A percentile compares a stretch with the other conserved stretches of the same genome.
Conservation (phyloP, 208 protist species). For the Leishmania aethiopica region DNA sequence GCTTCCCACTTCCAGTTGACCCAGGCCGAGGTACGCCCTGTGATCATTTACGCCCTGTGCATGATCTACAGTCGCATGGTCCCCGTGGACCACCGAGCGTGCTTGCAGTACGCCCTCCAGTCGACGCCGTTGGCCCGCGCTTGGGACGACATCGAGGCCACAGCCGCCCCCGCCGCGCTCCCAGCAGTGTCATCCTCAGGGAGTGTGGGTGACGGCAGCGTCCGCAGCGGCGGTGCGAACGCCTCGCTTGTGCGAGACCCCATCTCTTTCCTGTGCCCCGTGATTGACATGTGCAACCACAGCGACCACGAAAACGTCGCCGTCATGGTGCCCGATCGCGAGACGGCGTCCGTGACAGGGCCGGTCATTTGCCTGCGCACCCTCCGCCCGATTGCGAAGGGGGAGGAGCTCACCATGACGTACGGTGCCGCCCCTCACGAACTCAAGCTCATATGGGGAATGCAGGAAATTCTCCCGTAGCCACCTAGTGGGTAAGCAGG, state of each 20-base stretch:
- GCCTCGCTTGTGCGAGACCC: conserved; percentile 55
- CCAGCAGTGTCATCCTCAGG: conserved; percentile 4
- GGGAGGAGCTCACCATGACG: conserved; percentile 83
- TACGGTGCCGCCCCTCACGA: conserved; percentile 67
- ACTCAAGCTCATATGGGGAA: conserved; percentile 80
- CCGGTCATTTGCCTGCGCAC: conserved; percentile 74
- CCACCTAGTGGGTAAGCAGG: not conserved
- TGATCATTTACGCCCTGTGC: conserved; percentile 61
- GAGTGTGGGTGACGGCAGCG: not conserved
- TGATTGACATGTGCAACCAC: conserved; percentile 91
- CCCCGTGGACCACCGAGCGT: conserved; percentile 68
- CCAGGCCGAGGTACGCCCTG: conserved; percentile 67
- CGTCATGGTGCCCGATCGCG: conserved; percentile 66
- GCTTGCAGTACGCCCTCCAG: conserved; percentile 57
- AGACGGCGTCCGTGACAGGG: conserved; percentile 28
- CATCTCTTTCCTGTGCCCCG: conserved; percentile 77
- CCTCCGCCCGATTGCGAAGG: conserved; percentile 64
- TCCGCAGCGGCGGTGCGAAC: not conserved
- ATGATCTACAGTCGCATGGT: conserved; percentile 90
- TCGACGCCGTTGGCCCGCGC: conserved; percentile 53
- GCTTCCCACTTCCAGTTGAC: conserved; percentile 58
- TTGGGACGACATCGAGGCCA: conserved; percentile 38
- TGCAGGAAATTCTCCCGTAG: conserved; percentile 58
- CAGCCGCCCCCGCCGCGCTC: conserved; percentile 17
- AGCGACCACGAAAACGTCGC: conserved; percentile 82